phyloP scores from a whole-genome alignment of 2,329 filamentous ascomycete species.

The Exophiala xenobiotica region DNA sequence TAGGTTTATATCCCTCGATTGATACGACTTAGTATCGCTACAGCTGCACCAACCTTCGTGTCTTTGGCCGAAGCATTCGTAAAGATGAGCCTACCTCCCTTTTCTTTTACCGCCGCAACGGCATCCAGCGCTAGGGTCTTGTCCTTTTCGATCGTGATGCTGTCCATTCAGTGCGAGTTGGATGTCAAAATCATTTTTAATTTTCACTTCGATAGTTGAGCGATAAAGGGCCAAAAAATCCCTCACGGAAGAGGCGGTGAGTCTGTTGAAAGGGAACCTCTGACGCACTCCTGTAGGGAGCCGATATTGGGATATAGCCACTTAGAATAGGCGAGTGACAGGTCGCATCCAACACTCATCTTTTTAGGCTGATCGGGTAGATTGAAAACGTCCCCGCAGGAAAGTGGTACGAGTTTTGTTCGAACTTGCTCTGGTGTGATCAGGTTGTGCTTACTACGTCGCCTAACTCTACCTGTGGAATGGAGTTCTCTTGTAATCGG shows the following conservation, averaged over 20 bases:
- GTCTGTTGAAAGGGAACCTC: not conserved
- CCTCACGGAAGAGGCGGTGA: not conserved
- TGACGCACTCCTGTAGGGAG: not conserved
- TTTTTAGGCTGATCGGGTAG: not conserved
- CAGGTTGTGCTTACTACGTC: not conserved
- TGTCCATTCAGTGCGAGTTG: not conserved
- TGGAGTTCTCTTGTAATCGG: not conserved
- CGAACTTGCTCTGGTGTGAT: too few relatives aligned
- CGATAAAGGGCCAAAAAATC: not conserved
- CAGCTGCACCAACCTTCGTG: not conserved
- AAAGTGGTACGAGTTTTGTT: not conserved
- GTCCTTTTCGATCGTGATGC: not conserved
- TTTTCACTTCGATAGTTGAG: not conserved
- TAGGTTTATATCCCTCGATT: too few relatives aligned
- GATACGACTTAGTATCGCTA: too few relatives aligned
- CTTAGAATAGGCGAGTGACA: not conserved
- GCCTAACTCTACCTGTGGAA: not conserved
- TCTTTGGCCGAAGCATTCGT: not conserved
- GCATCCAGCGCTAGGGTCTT: not conserved
- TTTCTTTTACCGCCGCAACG: not conserved
- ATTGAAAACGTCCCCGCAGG: not conserved
- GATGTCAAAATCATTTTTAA: not conserved
- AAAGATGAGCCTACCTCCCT: not conserved
- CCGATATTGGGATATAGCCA: too few relatives aligned
- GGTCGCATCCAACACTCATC: not conserved